Conservation (phyloP, 495 filamentous ascomycete genomes). For the Hamigera avellanea region DNA sequence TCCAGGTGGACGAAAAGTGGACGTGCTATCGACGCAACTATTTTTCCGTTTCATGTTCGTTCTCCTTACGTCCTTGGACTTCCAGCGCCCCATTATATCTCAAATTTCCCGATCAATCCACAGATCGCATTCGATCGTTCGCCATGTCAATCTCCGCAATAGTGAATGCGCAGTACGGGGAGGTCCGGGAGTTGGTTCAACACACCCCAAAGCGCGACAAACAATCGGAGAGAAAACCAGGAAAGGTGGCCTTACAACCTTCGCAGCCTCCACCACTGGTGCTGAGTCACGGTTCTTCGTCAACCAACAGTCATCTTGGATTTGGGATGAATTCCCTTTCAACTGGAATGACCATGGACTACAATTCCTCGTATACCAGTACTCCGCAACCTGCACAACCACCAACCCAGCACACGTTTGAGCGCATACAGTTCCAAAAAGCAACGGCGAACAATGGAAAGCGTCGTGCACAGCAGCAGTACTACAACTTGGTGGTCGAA, state of each 20-base stretch:
- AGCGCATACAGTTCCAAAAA: slow-evolving; percentile 92
- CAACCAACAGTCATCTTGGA: slow-evolving; percentile 14
- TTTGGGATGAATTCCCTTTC: slow-evolving; percentile 23
- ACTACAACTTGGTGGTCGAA: slow-evolving; percentile 86
- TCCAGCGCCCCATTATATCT: slow-evolving; percentile 39
- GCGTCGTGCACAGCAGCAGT: slow-evolving; percentile 81
- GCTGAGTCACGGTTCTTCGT: slow-evolving; percentile 15
- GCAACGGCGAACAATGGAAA: slow-evolving; percentile 97
- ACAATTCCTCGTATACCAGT: slow-evolving; percentile 23
- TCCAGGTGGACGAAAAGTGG: slow-evolving; percentile 77
- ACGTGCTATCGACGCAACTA: slow-evolving; percentile 96
- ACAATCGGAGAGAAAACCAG: slow-evolving; percentile 71
- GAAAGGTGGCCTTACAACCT: slow-evolving; percentile 56
- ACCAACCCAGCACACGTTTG: slow-evolving; percentile 54
- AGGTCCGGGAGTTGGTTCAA: slow-evolving; percentile 79
- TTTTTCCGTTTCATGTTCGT: slow-evolving; percentile 79
- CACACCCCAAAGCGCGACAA: slow-evolving; percentile 95
- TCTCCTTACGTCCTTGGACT: slow-evolving; percentile 43
- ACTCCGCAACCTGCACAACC: slow-evolving; percentile 26
- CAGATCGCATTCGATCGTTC: slow-evolving; percentile 51
- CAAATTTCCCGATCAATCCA: slow-evolving; percentile 36
- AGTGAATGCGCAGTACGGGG: slow-evolving; percentile 64
- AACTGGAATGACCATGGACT: slow-evolving; percentile 22
- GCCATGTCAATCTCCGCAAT: slow-evolving; percentile 80
- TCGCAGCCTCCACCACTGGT: slow-evolving; percentile 42